Conservation (phyloP, 2,329 filamentous ascomycete species). For the Hypoxylon sp. region DNA sequence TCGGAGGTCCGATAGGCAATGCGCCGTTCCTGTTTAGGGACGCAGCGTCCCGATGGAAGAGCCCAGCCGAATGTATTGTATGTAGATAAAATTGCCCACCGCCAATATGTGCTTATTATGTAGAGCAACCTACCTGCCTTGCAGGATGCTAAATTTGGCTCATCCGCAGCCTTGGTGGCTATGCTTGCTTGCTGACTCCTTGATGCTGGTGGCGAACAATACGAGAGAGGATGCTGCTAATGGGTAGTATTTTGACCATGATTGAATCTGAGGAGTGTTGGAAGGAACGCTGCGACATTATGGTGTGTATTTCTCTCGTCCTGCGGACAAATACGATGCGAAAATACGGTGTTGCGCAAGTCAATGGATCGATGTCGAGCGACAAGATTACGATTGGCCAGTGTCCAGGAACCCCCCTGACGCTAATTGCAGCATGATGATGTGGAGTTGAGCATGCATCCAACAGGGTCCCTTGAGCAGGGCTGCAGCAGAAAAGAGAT, state of each 20-base stretch:
- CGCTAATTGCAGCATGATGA: constrained; percentile 46
- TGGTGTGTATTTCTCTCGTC: constrained; percentile 26
- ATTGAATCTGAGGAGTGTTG: constrained; percentile 32
- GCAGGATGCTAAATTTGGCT: constrained; percentile 36
- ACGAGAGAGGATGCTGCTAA: constrained; percentile 32
- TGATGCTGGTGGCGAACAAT: constrained; percentile 17
- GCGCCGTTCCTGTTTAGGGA: constrained; percentile 30
- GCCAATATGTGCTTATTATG: constrained; percentile 12
- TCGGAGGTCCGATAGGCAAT: constrained; percentile 39
- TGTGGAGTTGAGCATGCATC: constrained; percentile 44
- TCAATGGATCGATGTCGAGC: constrained; percentile 45
- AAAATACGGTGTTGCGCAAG: constrained; percentile 48
- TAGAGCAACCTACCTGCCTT: constrained; percentile 15
- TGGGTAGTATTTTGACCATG: constrained; percentile 28
- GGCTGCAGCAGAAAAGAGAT: constrained; percentile 48
- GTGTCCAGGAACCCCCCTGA: constrained; percentile 42
- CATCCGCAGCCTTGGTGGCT: constrained; percentile 30
- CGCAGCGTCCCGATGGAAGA: constrained; percentile 31
- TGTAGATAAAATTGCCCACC: constrained; percentile 19
- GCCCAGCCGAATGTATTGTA: constrained; percentile 7
- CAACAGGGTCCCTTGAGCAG: constrained; percentile 44
- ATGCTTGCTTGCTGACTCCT: constrained; percentile 27
- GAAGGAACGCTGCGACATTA: constrained; percentile 36
- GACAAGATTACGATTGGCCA: constrained; percentile 43
- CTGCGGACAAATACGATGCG: constrained; percentile 44